phyloP scores from a whole-genome alignment of 1,139 yeast species.

The Yamadazyma friedrichii region DNA sequence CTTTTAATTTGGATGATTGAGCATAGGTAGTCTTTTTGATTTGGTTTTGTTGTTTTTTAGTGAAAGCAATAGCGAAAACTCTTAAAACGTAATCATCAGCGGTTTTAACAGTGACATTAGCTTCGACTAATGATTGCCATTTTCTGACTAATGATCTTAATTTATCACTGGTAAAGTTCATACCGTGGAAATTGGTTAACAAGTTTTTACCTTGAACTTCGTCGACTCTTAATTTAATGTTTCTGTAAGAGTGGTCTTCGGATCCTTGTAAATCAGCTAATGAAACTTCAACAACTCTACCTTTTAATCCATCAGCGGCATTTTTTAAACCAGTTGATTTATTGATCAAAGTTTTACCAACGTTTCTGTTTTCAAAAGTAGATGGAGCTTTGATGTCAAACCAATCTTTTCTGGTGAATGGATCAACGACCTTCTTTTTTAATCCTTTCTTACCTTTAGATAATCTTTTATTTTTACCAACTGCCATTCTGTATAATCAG shows the following conservation, averaged over 20 bases:
- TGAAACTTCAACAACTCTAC: conserved; percentile 50
- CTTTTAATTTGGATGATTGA: conserved; percentile 51
- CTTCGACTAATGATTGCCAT: conserved; percentile 55
- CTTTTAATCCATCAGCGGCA: conserved; percentile 54
- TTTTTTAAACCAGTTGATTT: conserved; percentile 52
- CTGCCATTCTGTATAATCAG: conserved; percentile 35
- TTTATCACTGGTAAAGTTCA: conserved; percentile 51
- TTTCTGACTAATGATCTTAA: conserved; percentile 53
- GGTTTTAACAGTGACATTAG: conserved; percentile 52
- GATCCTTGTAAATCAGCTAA: conserved; percentile 54
- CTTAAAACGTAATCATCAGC: conserved; percentile 51
- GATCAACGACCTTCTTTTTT: conserved; percentile 54
- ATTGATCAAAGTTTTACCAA: conserved; percentile 52
- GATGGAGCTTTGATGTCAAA: conserved; percentile 54
- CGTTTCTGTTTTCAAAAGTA: conserved; percentile 51
- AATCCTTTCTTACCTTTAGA: conserved; percentile 54
- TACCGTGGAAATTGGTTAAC: conserved; percentile 54
- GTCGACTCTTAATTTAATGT: conserved; percentile 52
- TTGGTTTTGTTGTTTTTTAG: conserved; percentile 54
- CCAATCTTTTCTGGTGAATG: conserved; percentile 54
- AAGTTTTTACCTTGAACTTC: conserved; percentile 56
- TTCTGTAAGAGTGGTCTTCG: conserved; percentile 53
- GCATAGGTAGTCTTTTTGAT: conserved; percentile 52
- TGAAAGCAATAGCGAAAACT: conserved; percentile 52
- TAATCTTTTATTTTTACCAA: conserved; percentile 54